Percentiles rank a stretch among this genome's conserved stretches.
Evolutionary conservation across 768 basidiomycete species (phyloP).

Genomic region (Suillus variegatus): DNA sequence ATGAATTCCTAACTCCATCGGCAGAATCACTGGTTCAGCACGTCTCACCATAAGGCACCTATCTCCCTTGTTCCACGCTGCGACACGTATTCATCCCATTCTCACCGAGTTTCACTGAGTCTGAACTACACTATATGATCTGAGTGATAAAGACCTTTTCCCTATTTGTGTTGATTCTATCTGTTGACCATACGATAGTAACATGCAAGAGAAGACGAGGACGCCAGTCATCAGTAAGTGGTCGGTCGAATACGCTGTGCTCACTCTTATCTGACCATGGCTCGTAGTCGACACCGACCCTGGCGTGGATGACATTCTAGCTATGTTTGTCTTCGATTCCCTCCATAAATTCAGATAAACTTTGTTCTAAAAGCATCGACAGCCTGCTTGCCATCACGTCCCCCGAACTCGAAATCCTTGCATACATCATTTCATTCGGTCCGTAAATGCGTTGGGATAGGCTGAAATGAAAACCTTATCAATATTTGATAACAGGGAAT

Average conservation of each 20-base stretch:
- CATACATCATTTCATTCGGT: constrained; percentile 79
- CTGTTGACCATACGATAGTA: background rate
- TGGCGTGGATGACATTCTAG: constrained; percentile 80
- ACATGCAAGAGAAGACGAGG: constrained; percentile 27
- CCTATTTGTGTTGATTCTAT: background rate
- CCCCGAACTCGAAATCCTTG: constrained; percentile 80
- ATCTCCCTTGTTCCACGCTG: too few relatives aligned
- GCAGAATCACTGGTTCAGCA: too few relatives aligned
- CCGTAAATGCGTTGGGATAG: constrained; percentile 19
- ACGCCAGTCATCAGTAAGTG: constrained; percentile 70
- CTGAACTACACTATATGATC: background rate
- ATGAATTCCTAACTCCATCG: too few relatives aligned
- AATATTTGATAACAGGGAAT: constrained; percentile 52
- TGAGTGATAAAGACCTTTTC: background rate
- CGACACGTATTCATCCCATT: background rate
- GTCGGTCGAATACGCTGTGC: background rate
- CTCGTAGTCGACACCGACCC: constrained; percentile 80
- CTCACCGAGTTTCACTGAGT: background rate
- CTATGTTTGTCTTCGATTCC: constrained; percentile 53
- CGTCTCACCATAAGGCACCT: too few relatives aligned
- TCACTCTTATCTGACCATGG: constrained; percentile 9
- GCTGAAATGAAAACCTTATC: background rate
- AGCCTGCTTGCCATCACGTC: constrained; percentile 80
- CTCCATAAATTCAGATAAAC: background rate
- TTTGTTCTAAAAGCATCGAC: constrained; percentile 6